phyloP scores from a whole-genome alignment of 1,284 basidiomycete genomes.

The Ceraceosorus bombacis region DNA sequence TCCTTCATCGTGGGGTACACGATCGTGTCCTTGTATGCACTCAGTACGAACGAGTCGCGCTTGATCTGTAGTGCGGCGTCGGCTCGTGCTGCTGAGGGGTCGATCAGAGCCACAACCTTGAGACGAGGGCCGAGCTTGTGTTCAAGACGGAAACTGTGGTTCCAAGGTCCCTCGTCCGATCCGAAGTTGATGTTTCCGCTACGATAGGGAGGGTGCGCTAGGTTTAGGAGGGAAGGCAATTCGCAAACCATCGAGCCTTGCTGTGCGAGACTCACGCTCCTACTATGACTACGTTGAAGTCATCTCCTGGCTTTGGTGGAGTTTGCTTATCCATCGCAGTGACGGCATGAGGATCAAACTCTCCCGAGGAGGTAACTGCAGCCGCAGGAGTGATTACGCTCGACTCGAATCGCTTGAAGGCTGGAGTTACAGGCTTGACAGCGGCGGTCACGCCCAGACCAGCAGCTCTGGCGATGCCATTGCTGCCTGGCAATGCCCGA shows the following conservation, averaged over 20 bases:
- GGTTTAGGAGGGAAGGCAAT: not conserved
- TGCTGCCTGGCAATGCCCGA: too few relatives aligned
- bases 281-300: conserved; percentile 47
- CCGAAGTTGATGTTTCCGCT: conserved; percentile 44
- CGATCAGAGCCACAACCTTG: conserved; percentile 89
- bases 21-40: conserved; percentile 83
- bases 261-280: conserved; percentile 23
- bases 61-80: conserved; percentile 75
- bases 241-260: not conserved
- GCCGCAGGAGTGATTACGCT: too few relatives aligned
- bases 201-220: not conserved
- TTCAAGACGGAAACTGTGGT: conserved; percentile 39
- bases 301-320: conserved; percentile 42
- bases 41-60: conserved; percentile 84
- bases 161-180: conserved; percentile 48
- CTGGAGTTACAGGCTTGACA: too few relatives aligned
- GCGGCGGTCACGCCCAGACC: too few relatives aligned
- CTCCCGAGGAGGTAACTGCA: not conserved
- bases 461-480: too few relatives aligned
- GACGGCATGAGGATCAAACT: conserved; percentile 24
- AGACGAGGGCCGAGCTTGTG: conserved; percentile 86
- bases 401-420: too few relatives aligned
- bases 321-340: conserved; percentile 47
- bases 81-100: conserved; percentile 78
- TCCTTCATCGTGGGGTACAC: conserved; percentile 83